Percentiles rank a stretch among this genome's conserved stretches.
phyloP scores from a whole-genome alignment of 306 rosid genomes.

The Begonia peltatifolia region DNA sequence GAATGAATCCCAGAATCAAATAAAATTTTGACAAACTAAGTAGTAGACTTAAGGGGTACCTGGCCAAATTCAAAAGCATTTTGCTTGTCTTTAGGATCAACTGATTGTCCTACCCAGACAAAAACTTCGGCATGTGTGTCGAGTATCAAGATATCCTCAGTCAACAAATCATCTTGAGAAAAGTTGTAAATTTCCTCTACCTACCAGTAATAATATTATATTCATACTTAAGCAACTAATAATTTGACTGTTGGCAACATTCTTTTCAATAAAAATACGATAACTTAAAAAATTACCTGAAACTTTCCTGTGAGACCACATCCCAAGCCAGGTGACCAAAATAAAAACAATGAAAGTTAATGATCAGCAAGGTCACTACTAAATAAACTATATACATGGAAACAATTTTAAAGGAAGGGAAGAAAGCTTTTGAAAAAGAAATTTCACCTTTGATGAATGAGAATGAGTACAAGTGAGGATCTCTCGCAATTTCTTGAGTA shows the following conservation, averaged over 20 bases:
- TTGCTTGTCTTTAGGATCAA: slow-evolving; percentile 47
- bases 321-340: too few relatives aligned
- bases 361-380: slow-evolving; percentile 12
- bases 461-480: slow-evolving; percentile 79
- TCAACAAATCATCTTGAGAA: slow-evolving; percentile 95
- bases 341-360: slow-evolving; percentile 23
- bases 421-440: too few relatives aligned
- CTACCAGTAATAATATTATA: slow-evolving; percentile 18
- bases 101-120: slow-evolving; percentile 87
- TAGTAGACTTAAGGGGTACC: slow-evolving; percentile 52
- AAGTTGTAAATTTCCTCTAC: slow-evolving; percentile 78
- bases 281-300: slow-evolving; percentile 42
- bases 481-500: slow-evolving; percentile 44
- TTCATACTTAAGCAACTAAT: too few relatives aligned
- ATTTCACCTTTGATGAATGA: slow-evolving; percentile 37
- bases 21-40: slow-evolving; percentile 5
- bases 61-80: slow-evolving; percentile 73
- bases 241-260: too few relatives aligned
- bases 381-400: too few relatives aligned
- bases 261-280: too few relatives aligned
- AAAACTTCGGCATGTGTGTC: slow-evolving; percentile 74
- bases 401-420: too few relatives aligned
- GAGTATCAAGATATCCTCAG: slow-evolving; percentile 78
- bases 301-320: slow-evolving; percentile 65
- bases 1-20: not conserved